These are phyloP conservation scores for Macrotyloma uniflorum DNA, from an alignment of 306 rosid genomes.

Conservation along the genomic window DNA sequence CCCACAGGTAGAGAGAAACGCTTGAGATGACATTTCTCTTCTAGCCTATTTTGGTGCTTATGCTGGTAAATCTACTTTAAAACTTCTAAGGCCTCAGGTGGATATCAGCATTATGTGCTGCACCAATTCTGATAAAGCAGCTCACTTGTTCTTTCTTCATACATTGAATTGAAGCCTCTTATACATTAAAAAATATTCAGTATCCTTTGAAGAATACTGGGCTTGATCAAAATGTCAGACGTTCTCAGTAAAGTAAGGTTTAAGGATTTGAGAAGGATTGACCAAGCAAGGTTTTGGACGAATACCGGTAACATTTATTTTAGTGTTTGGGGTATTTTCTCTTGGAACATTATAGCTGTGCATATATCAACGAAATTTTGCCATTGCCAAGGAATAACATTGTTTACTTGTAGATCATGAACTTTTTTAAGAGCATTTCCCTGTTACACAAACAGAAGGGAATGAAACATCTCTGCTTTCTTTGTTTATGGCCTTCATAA, in stretches of 20 bases:
- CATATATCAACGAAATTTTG: neutral
- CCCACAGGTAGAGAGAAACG: neutral
- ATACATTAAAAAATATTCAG: neutral
- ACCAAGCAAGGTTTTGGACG: too few species aligned
- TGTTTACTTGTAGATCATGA: neutral
- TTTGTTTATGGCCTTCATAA: neutral
- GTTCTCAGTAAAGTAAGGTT: too few species aligned
- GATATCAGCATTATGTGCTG: neutral
- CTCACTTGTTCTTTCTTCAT: neutral
- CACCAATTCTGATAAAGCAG: neutral
- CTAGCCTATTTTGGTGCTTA: neutral
- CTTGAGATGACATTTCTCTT: slow-evolving; percentile 8
- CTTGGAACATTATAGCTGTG: neutral
- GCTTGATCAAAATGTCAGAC: too few species aligned
- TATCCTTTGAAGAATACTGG: too few species aligned
- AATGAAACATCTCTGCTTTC: neutral
- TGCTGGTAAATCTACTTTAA: neutral
- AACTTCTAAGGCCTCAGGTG: neutral
- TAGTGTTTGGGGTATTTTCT: too few species aligned
- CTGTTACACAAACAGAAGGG: neutral
- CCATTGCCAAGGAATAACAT: neutral
- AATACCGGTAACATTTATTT: too few species aligned
- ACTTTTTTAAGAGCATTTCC: neutral
- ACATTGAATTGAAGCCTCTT: neutral
- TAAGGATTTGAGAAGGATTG: too few species aligned